Evolutionary conservation across 345 rosid species (phyloP).

Genomic region (Gossypioides kirkii): DNA sequence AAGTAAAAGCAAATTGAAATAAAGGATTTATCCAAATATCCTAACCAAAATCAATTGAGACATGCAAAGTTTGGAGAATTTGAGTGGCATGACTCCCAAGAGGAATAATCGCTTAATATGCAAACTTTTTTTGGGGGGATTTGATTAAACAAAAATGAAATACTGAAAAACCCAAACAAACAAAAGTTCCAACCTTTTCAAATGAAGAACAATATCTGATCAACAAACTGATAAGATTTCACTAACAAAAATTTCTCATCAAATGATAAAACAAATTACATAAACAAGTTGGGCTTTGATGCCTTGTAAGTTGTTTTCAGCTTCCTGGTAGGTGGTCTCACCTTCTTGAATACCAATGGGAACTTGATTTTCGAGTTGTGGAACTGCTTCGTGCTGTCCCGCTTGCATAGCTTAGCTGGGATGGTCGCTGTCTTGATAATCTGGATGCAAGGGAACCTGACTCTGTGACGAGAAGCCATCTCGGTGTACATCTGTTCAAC

Average conservation of each 20-base stretch:
- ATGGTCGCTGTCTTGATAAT: constrained; percentile 54
- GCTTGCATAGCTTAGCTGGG: constrained; percentile 41
- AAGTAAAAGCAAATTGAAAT: too few relatives aligned
- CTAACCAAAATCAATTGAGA: too few relatives aligned
- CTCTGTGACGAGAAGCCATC: constrained; percentile 64
- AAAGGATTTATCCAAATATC: too few relatives aligned
- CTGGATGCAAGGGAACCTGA: constrained; percentile 58
- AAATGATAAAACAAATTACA: constrained; percentile 26
- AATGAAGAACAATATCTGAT: constrained; percentile 14
- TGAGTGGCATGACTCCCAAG: too few relatives aligned
- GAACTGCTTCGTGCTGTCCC: constrained; percentile 58
- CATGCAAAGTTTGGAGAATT: too few relatives aligned
- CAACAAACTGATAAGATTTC: constrained; percentile 12
- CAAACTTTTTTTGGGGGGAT: too few relatives aligned
- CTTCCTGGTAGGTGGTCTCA: constrained; percentile 51
- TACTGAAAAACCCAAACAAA: not conserved
- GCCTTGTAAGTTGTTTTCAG: constrained; percentile 59
- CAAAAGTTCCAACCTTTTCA: not conserved
- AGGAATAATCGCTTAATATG: too few relatives aligned
- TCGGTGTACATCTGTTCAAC: constrained; percentile 62
- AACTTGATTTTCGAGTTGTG: constrained; percentile 50
- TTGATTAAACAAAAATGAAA: constrained; percentile 7
- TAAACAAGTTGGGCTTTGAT: constrained; percentile 42
- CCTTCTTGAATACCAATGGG: constrained; percentile 38
- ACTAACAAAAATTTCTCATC: constrained; percentile 15